Evolutionary conservation across 2,329 filamentous ascomycete species (phyloP).

Genomic region (Xylaria hypoxylon): DNA sequence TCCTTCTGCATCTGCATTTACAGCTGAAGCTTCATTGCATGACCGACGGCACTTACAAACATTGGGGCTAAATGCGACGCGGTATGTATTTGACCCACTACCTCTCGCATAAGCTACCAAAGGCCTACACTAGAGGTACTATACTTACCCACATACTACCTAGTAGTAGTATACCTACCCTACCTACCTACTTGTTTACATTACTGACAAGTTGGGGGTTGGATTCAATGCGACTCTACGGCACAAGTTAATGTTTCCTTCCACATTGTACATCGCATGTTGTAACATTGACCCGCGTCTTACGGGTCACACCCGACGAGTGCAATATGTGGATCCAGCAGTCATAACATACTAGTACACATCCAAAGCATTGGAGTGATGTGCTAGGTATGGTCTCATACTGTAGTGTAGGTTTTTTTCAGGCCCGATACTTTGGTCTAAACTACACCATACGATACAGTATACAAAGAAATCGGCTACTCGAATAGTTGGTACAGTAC

Average conservation of each 20-base stretch:
- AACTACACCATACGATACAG: background rate
- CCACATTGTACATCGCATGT: conserved; percentile 24
- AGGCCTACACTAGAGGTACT: too few relatives aligned
- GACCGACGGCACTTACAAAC: conserved; percentile 20
- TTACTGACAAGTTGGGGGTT: conserved; percentile 9
- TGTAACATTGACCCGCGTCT: conserved; percentile 28
- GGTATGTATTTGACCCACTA: conserved; percentile 22
- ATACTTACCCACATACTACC: too few relatives aligned
- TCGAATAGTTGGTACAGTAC: background rate
- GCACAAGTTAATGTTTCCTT: conserved; percentile 16
- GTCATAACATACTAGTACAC: background rate
- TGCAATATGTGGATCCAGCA: conserved; percentile 22
- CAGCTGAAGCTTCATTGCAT: conserved; percentile 18
- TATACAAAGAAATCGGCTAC: background rate
- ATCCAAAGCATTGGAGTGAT: conserved; percentile 6
- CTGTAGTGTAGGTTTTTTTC: background rate
- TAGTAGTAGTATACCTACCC: background rate
- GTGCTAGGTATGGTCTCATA: conserved; percentile 9
- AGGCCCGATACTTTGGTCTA: conserved; percentile 1
- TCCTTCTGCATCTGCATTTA: background rate
- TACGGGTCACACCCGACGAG: conserved; percentile 27
- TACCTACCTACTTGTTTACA: conserved; percentile 6
- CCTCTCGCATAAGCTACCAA: conserved; percentile 4
- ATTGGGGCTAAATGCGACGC: conserved; percentile 30
- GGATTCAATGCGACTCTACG: conserved; percentile 18